These are phyloP conservation scores for Colletotrichum phormii DNA, from an alignment of 2,329 filamentous ascomycete species.

Conservation along the genomic window DNA sequence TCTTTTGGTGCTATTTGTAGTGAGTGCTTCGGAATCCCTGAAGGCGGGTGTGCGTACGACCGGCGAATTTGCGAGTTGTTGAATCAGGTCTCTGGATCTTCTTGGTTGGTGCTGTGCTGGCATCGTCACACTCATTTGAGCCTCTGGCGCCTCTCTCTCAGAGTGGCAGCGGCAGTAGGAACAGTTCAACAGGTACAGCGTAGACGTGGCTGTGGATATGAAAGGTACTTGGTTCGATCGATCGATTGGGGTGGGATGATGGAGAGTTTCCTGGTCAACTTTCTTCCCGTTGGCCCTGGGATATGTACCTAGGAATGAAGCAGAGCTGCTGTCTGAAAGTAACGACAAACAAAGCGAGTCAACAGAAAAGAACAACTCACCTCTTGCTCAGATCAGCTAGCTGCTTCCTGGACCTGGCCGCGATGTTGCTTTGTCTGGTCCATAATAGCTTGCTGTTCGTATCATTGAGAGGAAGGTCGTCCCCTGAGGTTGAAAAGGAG, in stretches of 20 bases:
- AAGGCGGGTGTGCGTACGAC: conserved; percentile 13
- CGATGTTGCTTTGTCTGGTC: conserved; percentile 15
- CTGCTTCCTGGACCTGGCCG: neutral
- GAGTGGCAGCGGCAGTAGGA: neutral
- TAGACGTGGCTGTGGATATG: neutral
- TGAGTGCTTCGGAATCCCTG: conserved; percentile 17
- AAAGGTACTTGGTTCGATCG: conserved; percentile 18
- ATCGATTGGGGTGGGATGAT: conserved; percentile 29
- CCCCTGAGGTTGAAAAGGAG: conserved; percentile 21
- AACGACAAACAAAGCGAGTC: conserved; percentile 11
- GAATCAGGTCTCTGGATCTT: neutral
- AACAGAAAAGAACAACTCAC: conserved; percentile 23
- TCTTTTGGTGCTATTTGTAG: conserved; percentile 33
- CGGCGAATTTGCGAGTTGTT: neutral
- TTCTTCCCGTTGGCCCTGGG: neutral
- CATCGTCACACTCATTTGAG: conserved; percentile 6
- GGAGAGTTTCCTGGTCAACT: conserved; percentile 2
- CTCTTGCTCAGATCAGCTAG: conserved; percentile 16
- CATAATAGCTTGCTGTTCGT: conserved; percentile 8
- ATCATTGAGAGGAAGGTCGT: conserved; percentile 22
- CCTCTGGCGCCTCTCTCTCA: conserved; percentile 4
- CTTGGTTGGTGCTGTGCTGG: neutral
- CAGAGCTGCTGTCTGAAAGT: neutral
- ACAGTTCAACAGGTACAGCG: no score
- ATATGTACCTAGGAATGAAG: no score